A percentile compares a stretch with the other conserved stretches of the same genome.
These are phyloP conservation scores for Fusarium sacchari DNA, from an alignment of 2,329 filamentous ascomycete genomes.

Conservation along the genomic window DNA sequence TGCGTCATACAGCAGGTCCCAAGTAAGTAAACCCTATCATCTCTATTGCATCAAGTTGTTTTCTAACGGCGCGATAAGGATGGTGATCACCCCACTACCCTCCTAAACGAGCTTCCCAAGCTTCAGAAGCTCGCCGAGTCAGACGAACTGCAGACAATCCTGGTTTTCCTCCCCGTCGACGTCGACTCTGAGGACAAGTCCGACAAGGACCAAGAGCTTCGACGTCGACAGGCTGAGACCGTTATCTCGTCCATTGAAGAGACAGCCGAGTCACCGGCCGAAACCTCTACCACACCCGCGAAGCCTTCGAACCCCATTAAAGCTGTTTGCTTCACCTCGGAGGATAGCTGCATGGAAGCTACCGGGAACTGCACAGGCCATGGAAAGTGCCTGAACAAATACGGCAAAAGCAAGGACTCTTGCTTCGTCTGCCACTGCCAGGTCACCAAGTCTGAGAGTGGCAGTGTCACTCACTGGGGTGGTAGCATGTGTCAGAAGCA, in stretches of 20 bases:
- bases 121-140: constrained; percentile 57
- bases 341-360: constrained; percentile 72
- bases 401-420: constrained; percentile 55
- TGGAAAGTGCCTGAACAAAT: constrained; percentile 79
- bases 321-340: constrained; percentile 78
- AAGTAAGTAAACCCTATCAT: constrained; percentile 47
- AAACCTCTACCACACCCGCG: constrained; percentile 41
- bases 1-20: constrained; percentile 56
- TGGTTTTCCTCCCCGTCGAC: constrained; percentile 64
- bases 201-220: constrained; percentile 54
- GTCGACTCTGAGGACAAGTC: constrained; percentile 54
- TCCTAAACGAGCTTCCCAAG: constrained; percentile 57
- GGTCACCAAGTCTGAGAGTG: constrained; percentile 64
- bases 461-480: constrained; percentile 79
- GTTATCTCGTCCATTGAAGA: constrained; percentile 55
- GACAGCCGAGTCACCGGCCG: constrained; percentile 33
- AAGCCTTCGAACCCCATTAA: constrained; percentile 57
- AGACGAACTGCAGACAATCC: constrained; percentile 65
- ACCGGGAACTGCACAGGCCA: constrained; percentile 87
- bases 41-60: not conserved
- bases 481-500: constrained; percentile 90
- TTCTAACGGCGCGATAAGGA: constrained; percentile 49
- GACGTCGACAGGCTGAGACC: constrained; percentile 60
- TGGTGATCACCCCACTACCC: constrained; percentile 53
- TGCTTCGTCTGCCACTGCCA: constrained; percentile 87